Evolutionary conservation across 2,329 filamentous ascomycete genomes (phyloP).

Genomic region (Oidium heveae): DNA sequence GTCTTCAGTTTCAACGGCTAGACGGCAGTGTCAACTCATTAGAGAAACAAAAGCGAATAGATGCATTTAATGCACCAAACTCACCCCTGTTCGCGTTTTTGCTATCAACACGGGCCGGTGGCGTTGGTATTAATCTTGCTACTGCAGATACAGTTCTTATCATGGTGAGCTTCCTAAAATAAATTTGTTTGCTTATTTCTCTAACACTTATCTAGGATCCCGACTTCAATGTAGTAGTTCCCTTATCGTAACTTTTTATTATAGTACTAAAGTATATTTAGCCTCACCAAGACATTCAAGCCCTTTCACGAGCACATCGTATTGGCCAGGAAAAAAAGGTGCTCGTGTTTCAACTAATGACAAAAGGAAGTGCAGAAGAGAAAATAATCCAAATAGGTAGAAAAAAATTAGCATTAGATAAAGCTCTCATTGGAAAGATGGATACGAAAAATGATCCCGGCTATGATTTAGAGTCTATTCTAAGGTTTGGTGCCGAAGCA

Average conservation of each 20-base stretch:
- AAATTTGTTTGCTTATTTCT: background rate
- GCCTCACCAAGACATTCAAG: conserved; percentile 91
- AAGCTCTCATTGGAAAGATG: conserved; percentile 82
- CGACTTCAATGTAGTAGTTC: conserved; percentile 10
- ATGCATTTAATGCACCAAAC: conserved; percentile 68
- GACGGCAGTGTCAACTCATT: conserved; percentile 63
- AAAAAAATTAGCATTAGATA: conserved; percentile 88
- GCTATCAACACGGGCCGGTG: conserved; percentile 78
- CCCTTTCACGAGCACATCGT: conserved; percentile 75
- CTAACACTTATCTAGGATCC: conserved; percentile 8
- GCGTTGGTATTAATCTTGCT: conserved; percentile 91
- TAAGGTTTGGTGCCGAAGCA: conserved; percentile 67
- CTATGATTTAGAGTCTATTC: conserved; percentile 62
- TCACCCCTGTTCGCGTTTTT: conserved; percentile 76
- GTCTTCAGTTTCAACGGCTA: conserved; percentile 49
- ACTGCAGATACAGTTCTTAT: conserved; percentile 97
- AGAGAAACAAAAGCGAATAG: conserved; percentile 84
- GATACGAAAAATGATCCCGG: conserved; percentile 57
- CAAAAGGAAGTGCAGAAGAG: conserved; percentile 69
- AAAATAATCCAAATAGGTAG: conserved; percentile 89
- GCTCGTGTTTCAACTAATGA: conserved; percentile 84
- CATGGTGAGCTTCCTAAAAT: conserved; percentile 46
- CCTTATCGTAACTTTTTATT: background rate
- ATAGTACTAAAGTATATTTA: conserved; percentile 19
- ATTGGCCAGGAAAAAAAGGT: conserved; percentile 95